phyloP scores from a whole-genome alignment of 805 yeast genomes.

The Candida tammaniensis region DNA sequence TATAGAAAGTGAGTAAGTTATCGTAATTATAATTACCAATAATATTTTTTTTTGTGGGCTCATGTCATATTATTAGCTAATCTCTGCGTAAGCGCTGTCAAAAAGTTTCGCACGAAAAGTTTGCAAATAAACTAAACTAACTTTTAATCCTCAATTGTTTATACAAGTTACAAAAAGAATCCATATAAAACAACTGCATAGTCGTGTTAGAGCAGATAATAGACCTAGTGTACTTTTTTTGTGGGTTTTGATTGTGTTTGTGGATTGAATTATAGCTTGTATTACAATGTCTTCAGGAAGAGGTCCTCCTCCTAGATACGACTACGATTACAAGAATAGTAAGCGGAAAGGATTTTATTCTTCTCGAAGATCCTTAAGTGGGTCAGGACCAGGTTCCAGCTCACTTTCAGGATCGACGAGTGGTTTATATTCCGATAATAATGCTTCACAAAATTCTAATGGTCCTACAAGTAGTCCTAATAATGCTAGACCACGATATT shows the following conservation, averaged over 20 bases:
- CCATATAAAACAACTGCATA: no score
- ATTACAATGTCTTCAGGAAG: background rate
- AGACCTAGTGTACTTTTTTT: background rate
- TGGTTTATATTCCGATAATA: background rate
- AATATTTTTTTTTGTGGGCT: no score
- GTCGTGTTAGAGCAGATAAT: background rate
- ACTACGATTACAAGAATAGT: constrained; percentile 9
- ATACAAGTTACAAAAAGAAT: no score
- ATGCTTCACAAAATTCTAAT: background rate
- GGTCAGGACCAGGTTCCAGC: constrained; percentile 5
- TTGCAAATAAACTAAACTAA: no score
- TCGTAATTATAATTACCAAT: no score
- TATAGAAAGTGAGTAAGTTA: constrained; percentile 53
- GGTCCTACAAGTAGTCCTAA: background rate
- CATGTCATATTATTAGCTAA: no score
- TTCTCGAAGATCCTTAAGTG: constrained; percentile 8
- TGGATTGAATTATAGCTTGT: background rate
- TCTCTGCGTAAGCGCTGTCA: no score
- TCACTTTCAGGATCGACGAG: background rate
- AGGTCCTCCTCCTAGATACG: constrained; percentile 6
- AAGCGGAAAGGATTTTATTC: constrained; percentile 12
- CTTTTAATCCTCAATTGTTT: no score
- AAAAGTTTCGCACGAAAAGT: no score
- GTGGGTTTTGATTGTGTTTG: background rate
- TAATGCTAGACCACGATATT: constrained; percentile 10